Evolutionary conservation across 768 basidiomycete genomes (phyloP).

Genomic region (Naganishia antarctica): DNA sequence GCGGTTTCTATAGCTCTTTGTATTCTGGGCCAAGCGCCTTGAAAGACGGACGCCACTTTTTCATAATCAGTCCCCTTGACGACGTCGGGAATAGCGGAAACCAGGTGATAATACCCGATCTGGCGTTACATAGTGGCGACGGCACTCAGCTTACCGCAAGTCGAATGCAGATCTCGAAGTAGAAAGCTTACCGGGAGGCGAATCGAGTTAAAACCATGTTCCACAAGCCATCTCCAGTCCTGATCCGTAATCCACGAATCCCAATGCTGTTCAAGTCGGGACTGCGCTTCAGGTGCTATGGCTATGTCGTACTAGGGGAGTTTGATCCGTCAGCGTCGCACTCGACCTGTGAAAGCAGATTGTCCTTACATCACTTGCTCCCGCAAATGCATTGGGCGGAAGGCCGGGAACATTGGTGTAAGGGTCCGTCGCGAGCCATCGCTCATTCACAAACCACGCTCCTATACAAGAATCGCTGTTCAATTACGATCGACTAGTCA

Average conservation of each 20-base stretch:
- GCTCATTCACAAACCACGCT: conserved; percentile 73
- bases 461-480: conserved; percentile 53
- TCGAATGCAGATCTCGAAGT: too few species aligned
- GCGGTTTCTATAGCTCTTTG: conserved; percentile 61
- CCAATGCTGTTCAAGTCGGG: conserved; percentile 65
- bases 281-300: conserved; percentile 54
- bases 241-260: conserved; percentile 74
- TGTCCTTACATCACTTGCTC: conserved; percentile 56
- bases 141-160: too few species aligned
- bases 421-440: conserved; percentile 65
- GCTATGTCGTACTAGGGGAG: conserved; percentile 52
- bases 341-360: not conserved
- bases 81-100: conserved; percentile 67
- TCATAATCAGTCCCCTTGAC: conserved; percentile 66
- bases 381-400: conserved; percentile 33
- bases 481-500: too few species aligned
- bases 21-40: conserved; percentile 66
- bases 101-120: conserved; percentile 76
- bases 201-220: conserved; percentile 59
- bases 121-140: conserved; percentile 13
- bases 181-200: conserved; percentile 57
- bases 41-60: conserved; percentile 54
- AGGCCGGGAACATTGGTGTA: conserved; percentile 55
- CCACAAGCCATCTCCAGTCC: conserved; percentile 66
- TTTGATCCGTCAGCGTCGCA: not conserved